These are phyloP conservation scores for Talaromyces thailandensis DNA, from an alignment of 495 filamentous ascomycete genomes.

Conservation along the genomic window DNA sequence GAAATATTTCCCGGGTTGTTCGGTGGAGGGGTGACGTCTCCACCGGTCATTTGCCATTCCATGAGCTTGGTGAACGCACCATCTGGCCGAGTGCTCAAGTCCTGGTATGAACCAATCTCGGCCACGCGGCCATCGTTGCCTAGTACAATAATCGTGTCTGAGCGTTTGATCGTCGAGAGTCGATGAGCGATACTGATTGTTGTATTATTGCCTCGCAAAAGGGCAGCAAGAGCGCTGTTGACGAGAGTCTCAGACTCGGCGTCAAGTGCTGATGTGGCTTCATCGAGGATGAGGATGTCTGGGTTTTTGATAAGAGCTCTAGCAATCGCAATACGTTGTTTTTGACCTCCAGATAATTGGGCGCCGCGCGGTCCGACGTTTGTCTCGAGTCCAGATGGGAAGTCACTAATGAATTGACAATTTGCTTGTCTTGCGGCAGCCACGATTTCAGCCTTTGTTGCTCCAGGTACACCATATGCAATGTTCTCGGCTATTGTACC, in stretches of 20 bases:
- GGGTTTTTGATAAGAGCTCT: conserved; percentile 90
- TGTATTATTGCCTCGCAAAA: conserved; percentile 79
- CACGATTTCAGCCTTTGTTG: conserved; percentile 72
- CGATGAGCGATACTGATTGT: conserved; percentile 97
- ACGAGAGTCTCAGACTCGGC: conserved; percentile 97
- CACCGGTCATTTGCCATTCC: conserved; percentile 97
- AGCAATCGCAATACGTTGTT: conserved; percentile 96
- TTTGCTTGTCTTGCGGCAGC: conserved; percentile 89
- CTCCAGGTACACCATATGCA: conserved; percentile 77
- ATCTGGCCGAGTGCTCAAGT: conserved; percentile 58
- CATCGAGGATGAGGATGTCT: conserved; percentile 92
- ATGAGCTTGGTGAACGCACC: conserved; percentile 91
- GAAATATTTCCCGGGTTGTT: conserved; percentile 10
- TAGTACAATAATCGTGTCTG: conserved; percentile 85
- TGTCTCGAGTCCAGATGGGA: conserved; percentile 92
- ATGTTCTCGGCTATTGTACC: conserved; percentile 97
- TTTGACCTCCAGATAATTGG: conserved; percentile 91
- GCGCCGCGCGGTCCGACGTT: conserved; percentile 87
- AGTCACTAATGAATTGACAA: conserved; percentile 92
- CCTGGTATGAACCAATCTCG: conserved; percentile 74
- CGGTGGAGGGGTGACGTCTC: conserved; percentile 41
- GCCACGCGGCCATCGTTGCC: conserved; percentile 77
- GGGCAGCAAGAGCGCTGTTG: conserved; percentile 72
- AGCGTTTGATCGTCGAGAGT: conserved; percentile 90
- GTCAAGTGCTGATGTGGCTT: conserved; percentile 88